phyloP scores from a whole-genome alignment of 257 asterid genomes.

The Solanum chilense region DNA sequence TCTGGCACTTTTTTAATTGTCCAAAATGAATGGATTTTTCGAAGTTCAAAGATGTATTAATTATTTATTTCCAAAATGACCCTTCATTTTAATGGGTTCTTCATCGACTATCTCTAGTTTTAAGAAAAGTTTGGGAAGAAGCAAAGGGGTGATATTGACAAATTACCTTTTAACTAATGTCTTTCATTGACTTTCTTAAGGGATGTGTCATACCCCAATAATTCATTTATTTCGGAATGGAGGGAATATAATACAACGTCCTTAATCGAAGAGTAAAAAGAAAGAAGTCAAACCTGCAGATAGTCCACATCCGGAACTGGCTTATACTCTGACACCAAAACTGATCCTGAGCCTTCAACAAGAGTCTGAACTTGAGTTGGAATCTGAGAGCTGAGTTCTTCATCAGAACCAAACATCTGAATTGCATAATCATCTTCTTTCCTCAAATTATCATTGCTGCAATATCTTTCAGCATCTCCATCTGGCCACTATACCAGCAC shows the following conservation, averaged over 20 bases:
- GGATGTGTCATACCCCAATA: background rate
- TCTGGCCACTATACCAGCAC: conserved; percentile 92
- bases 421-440: conserved; percentile 38
- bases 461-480: conserved; percentile 38
- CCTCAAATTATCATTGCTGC: conserved; percentile 18
- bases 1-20: background rate
- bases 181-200: background rate
- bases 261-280: background rate
- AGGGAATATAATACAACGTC: background rate
- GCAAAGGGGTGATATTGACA: background rate
- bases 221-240: background rate
- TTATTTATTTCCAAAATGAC: background rate
- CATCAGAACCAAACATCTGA: conserved; percentile 68
- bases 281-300: conserved; percentile 59
- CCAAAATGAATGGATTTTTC: background rate
- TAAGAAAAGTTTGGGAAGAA: background rate
- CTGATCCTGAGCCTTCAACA: conserved; percentile 77
- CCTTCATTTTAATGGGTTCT: background rate
- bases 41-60: background rate
- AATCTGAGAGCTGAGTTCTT: conserved; percentile 52
- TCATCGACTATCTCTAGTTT: background rate
- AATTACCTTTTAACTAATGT: background rate
- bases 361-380: conserved; percentile 85
- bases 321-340: conserved; percentile 57
- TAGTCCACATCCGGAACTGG: conserved; percentile 92